Evolutionary conservation across 768 basidiomycete species (phyloP), one percentile per base, ranked within the genome.

Genomic region (Lactarius akahatsu): DNA sequence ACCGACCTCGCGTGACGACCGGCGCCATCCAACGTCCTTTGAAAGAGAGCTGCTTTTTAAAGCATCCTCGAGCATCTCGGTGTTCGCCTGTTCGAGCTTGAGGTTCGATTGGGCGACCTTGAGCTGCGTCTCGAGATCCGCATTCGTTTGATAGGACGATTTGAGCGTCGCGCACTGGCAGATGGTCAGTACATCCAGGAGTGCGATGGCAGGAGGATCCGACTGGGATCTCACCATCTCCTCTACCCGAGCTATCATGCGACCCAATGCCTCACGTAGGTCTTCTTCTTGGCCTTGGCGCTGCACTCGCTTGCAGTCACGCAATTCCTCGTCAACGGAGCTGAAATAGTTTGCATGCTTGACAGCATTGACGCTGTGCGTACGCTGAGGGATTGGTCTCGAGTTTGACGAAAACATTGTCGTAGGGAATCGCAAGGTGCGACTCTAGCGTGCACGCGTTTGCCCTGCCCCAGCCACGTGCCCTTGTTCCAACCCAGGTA

Each of bases 51-150:
- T 85, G 72, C 81, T 78, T 70, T 78, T 80, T 28, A 98, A 80
- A 13, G 93, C 92, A 65, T 95, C 95, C 74, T 97, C 95, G 9
- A 97, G 86, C 94, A 97, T 97, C 74, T 98, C 95, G 72, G 92
- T 94, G 74, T 98, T 98, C 28, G 89, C 86, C 60, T 92, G 88
- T 15, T 94, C 90, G 50, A 98, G 85, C 67, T 92, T 86, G 2
- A 98, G 84, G 73, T 98, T 98, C 0, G 93, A 96, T 72, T 87
- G 88, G 55, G 93, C 85, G 63, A 97, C 85, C 64, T 90, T 93
- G 26, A 96, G 81, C 62, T 92, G 87, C 11, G 92, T 90, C 75
- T 94, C 88, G 34, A 96, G 85, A 61, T 95, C 92, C 0, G 88
- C 83, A 71, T 89, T 88, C 20, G 83, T 80, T 72, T 85, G 86